These are phyloP conservation scores for Fusarium gaditjirri DNA, from an alignment of 2,329 filamentous ascomycete species.

Conservation along the genomic window DNA sequence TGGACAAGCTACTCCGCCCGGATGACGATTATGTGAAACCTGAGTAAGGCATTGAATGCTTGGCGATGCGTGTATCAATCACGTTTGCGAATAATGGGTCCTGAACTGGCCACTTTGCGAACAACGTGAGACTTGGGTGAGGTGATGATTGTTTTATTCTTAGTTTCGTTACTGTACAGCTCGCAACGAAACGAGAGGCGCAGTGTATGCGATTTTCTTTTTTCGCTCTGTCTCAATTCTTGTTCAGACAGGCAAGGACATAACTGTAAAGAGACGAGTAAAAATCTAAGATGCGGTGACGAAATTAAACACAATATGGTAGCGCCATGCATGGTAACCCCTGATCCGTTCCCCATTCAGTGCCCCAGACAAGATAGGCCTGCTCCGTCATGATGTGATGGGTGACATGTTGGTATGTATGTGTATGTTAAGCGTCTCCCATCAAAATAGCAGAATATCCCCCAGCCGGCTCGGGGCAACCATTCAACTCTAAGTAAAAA, in stretches of 20 bases:
- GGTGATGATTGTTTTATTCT: slow-evolving; percentile 17
- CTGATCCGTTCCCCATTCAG: slow-evolving; percentile 22
- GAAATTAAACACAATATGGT: slow-evolving; percentile 26
- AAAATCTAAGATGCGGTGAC: slow-evolving; percentile 29
- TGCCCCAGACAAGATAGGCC: slow-evolving; percentile 17
- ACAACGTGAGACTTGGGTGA: slow-evolving; percentile 19
- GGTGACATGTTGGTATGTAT: background rate
- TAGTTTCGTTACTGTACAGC: slow-evolving; percentile 14
- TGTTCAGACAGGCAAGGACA: background rate
- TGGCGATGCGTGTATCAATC: slow-evolving; percentile 10
- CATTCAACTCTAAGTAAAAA: slow-evolving; percentile 14
- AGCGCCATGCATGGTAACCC: slow-evolving; percentile 29
- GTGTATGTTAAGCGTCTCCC: background rate
- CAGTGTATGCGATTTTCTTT: background rate
- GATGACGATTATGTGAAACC: slow-evolving; percentile 30
- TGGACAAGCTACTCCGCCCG: slow-evolving; percentile 16
- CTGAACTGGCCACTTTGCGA: slow-evolving; percentile 9
- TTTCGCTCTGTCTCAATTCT: background rate
- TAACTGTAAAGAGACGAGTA: background rate
- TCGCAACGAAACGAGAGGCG: background rate
- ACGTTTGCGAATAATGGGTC: slow-evolving; percentile 23
- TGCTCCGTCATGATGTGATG: slow-evolving; percentile 9
- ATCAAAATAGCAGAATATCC: slow-evolving; percentile 14
- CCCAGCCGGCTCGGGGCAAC: slow-evolving; percentile 24
- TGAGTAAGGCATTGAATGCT: slow-evolving; percentile 3